phyloP scores from a whole-genome alignment of 176 grass and related monocot genomes.

The Thinopyrum elongatum region DNA sequence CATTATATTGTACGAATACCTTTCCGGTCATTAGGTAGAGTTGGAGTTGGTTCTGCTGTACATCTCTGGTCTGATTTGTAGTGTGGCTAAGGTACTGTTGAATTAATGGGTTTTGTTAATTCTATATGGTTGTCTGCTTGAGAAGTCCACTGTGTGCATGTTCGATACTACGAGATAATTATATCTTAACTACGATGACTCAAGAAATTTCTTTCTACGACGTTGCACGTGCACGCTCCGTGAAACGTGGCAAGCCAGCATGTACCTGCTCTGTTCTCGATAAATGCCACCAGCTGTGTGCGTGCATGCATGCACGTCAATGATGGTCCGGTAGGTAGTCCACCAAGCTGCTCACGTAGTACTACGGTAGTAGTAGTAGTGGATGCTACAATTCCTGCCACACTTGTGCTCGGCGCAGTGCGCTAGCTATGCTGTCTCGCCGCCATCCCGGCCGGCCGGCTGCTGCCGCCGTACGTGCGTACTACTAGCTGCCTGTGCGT shows the following conservation, averaged over 20 bases:
- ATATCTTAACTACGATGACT: too few species aligned
- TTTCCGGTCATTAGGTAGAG: too few species aligned
- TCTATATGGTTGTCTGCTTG: too few species aligned
- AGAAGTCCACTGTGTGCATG: too few species aligned
- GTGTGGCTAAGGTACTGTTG: too few species aligned
- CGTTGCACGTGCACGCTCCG: too few species aligned
- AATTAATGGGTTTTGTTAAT: too few species aligned
- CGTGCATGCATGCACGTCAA: slow-evolving; percentile 9
- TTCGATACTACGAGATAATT: too few species aligned
- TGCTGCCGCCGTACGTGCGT: neutral
- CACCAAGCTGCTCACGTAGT: neutral
- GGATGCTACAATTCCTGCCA: neutral
- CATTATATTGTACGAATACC: too few species aligned
- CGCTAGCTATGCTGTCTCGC: neutral
- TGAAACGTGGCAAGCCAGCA: neutral
- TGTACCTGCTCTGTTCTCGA: neutral
- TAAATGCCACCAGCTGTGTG: neutral
- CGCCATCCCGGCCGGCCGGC: neutral
- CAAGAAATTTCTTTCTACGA: too few species aligned
- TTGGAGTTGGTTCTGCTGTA: too few species aligned
- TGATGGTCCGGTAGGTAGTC: neutral
- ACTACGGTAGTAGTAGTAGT: neutral
- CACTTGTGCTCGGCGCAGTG: neutral
- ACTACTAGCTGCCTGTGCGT: neutral
- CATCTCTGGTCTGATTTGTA: too few species aligned